phyloP scores from a whole-genome alignment of 306 rosid species.

The Vicia faba region DNA sequence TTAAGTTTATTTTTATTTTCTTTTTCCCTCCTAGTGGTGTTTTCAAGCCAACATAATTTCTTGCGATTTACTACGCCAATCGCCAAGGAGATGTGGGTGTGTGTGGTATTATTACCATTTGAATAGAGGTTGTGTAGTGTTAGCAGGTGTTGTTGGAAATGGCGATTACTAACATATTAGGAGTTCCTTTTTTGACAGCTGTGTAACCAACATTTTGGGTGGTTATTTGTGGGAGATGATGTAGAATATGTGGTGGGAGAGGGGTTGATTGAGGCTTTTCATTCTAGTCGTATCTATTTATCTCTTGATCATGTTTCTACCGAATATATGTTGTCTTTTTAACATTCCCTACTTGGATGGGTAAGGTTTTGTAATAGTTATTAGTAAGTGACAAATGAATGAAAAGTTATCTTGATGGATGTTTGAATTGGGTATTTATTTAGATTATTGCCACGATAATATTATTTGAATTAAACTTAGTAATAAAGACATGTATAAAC shows the following conservation, averaged over 20 bases:
- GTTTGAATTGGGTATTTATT: neutral
- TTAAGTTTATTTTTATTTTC: constrained; percentile 40
- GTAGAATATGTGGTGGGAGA: constrained; percentile 53
- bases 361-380: constrained; percentile 56
- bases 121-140: constrained; percentile 56
- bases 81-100: constrained; percentile 35
- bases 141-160: constrained; percentile 51
- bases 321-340: constrained; percentile 41
- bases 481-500: neutral
- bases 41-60: constrained; percentile 43
- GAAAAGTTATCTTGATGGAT: constrained; percentile 39
- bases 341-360: constrained; percentile 44
- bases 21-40: constrained; percentile 46
- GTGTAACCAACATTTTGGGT: constrained; percentile 39
- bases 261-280: constrained; percentile 51
- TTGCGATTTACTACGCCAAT: constrained; percentile 34
- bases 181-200: constrained; percentile 47
- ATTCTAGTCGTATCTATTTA: constrained; percentile 41
- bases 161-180: constrained; percentile 62
- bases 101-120: constrained; percentile 51
- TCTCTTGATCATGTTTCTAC: constrained; percentile 53
- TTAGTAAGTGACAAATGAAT: constrained; percentile 53
- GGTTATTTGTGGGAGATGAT: constrained; percentile 49
- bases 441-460: neutral
- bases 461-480: neutral